A percentile compares a stretch with the other conserved stretches of the same genome.
phyloP scores from a whole-genome alignment of 192 early-diverging fungal genomes.

The Podila clonocystis region DNA sequence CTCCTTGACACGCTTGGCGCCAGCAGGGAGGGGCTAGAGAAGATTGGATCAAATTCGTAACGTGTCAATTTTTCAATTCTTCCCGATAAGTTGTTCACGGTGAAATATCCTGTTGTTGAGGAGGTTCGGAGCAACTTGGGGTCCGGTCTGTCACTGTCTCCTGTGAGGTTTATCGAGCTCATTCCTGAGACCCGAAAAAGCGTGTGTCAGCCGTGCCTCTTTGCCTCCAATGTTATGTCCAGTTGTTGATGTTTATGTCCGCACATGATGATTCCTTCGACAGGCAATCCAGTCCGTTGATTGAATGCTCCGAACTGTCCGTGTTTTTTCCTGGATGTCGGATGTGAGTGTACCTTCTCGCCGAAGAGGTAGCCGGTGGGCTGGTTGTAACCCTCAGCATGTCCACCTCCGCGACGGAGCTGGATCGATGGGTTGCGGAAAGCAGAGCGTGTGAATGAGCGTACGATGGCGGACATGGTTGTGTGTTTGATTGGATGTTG shows the following conservation, averaged over 20 bases:
- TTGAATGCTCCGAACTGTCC: too few species aligned
- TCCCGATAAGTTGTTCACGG: background rate
- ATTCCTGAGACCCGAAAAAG: too few species aligned
- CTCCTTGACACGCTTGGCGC: conserved; percentile 75
- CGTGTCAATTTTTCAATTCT: background rate
- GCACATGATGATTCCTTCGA: too few species aligned
- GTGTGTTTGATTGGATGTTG: background rate
- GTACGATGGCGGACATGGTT: conserved; percentile 50
- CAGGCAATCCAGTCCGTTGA: too few species aligned
- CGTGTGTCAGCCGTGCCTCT: too few species aligned
- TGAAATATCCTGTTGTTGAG: too few species aligned
- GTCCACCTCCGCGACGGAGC: conserved; percentile 68
- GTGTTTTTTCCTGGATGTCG: too few species aligned
- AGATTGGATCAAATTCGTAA: background rate
- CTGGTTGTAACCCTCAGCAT: conserved; percentile 70
- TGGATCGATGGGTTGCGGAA: conserved; percentile 43
- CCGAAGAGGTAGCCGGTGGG: conserved; percentile 80
- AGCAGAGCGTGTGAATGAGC: conserved; percentile 56
- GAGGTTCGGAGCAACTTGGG: too few species aligned
- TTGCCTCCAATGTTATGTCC: too few species aligned
- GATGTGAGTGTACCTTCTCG: conserved; percentile 74
- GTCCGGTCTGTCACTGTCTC: too few species aligned
- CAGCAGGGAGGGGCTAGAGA: conserved; percentile 59
- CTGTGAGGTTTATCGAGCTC: too few species aligned
- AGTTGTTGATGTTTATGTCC: too few species aligned